A percentile compares a stretch with the other conserved stretches of the same genome.
Conservation (phyloP, 306 rosid genomes). For the Medicago arabica region DNA sequence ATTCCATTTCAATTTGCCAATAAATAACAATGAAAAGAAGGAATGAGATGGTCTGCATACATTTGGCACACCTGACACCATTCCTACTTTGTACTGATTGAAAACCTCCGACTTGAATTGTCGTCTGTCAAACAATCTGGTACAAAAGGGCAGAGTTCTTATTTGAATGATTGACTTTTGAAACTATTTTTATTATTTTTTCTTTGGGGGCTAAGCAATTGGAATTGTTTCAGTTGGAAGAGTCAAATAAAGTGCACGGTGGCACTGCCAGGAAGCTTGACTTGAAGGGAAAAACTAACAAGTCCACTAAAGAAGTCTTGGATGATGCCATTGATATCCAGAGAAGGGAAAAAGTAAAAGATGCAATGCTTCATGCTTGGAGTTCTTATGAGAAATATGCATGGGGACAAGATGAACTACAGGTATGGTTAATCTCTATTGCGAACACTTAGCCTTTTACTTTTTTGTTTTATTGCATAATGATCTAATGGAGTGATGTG, state of each 20-base stretch:
- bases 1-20: conserved; percentile 20
- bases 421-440: conserved; percentile 55
- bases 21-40: conserved; percentile 19
- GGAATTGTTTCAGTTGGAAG: conserved; percentile 68
- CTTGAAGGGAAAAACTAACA: conserved; percentile 21
- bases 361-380: conserved; percentile 99
- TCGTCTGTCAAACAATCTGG: conserved; percentile 12
- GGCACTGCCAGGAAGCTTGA: conserved; percentile 33
- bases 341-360: conserved; percentile 90
- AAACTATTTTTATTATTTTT: conserved; percentile 13
- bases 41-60: neutral
- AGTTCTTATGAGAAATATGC: conserved; percentile 92
- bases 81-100: conserved; percentile 19
- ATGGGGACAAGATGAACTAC: conserved; percentile 99
- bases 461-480: conserved; percentile 25
- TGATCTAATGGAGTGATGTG: conserved; percentile 27
- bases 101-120: neutral
- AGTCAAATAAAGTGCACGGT: conserved; percentile 47
- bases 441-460: conserved; percentile 21
- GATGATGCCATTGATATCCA: conserved; percentile 72
- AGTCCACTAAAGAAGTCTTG: conserved; percentile 47
- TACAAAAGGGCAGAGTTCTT: conserved; percentile 13
- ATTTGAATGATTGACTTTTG: conserved; percentile 26
- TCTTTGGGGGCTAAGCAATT: conserved; percentile 33
- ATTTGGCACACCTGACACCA: conserved; percentile 6